Base-by-base conservation (phyloP, 2,329 filamentous ascomycete species). In the Sarocladium brachiariae region DNA sequence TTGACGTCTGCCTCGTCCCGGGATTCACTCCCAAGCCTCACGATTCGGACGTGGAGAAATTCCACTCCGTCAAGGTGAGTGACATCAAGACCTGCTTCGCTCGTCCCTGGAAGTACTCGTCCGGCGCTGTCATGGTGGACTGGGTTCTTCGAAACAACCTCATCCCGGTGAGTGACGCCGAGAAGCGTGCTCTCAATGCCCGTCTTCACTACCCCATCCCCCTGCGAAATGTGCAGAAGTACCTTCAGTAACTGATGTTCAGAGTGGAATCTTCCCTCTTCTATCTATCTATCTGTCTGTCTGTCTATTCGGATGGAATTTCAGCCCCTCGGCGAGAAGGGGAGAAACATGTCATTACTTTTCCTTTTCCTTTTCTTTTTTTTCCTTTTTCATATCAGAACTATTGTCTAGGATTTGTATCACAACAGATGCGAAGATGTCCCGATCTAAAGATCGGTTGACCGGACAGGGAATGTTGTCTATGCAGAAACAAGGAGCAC, bases 41-140 rank as follows among this genome's bases (percentile, higher is more conserved):
- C 11, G 47, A 57, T 6, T 56, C 57, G 4, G 54, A 54, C 35
- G 58, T 60, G 23, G 61, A 65, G 25, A 52, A 59, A 6, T 67
- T 69, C 50, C 49, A 59, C 21, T 56, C 66, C 19, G 61, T 69
- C 30, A 63, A 61, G 57, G 37, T 51, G 7, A 41, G 47, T 10
- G 56, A 61, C 2, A 56, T 66, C 23, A 62, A 59, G 56, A 31
- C 51, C 19, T 56, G 58, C 21, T 55, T 69, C 41, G 53, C 55
- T 16, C 50, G 50, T 8, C 50, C 50, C 24, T 70, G 67, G 67
- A 70, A 70, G 56, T 65, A 66, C n/a, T 69, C 68, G 49, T 67
- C 64, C 43, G 67, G 60, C n/a, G 54, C 69, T 5, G 65, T 67
- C n/a, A 68, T 68, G 62, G 55, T 70, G 21, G 64, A 68, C 39